These are phyloP conservation scores for Pouteria glomerata DNA, from an alignment of 148 eudicot genomes.

Conservation along the genomic window DNA sequence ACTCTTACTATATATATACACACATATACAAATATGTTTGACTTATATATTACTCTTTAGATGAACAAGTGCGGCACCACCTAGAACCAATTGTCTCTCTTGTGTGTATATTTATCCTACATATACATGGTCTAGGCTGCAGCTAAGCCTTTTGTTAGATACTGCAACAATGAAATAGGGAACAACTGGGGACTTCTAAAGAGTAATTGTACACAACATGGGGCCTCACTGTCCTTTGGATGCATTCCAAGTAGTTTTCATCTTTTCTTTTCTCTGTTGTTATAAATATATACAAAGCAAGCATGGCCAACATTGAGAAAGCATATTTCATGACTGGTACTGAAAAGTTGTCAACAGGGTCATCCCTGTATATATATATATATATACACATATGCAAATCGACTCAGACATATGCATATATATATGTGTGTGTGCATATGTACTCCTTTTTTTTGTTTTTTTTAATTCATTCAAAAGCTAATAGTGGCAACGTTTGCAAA, in stretches of 20 bases:
- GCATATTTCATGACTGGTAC: not conserved
- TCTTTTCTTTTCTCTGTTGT: not conserved
- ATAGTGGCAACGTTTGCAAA: too few species aligned
- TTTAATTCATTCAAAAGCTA: too few species aligned
- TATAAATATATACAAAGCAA: conserved; percentile 4
- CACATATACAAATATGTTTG: too few species aligned
- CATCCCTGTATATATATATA: not conserved
- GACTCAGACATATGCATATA: too few species aligned
- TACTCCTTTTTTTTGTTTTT: too few species aligned
- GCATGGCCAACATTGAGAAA: conserved; percentile 10
- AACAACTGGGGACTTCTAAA: not conserved
- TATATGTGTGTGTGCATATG: too few species aligned
- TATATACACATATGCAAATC: too few species aligned
- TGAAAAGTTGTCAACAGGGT: not conserved
- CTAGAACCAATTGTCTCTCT: too few species aligned
- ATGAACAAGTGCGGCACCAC: too few species aligned
- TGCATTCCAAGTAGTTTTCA: not conserved
- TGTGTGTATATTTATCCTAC: too few species aligned
- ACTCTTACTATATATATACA: too few species aligned
- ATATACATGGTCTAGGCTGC: not conserved
- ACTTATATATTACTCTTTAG: too few species aligned
- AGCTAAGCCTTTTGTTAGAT: not conserved
- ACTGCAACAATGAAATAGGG: not conserved
- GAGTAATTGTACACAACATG: not conserved
- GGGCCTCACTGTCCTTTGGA: not conserved